These are phyloP conservation scores for Hypoxylon sp. DNA, from an alignment of 2,329 filamentous ascomycete genomes.

Conservation along the genomic window DNA sequence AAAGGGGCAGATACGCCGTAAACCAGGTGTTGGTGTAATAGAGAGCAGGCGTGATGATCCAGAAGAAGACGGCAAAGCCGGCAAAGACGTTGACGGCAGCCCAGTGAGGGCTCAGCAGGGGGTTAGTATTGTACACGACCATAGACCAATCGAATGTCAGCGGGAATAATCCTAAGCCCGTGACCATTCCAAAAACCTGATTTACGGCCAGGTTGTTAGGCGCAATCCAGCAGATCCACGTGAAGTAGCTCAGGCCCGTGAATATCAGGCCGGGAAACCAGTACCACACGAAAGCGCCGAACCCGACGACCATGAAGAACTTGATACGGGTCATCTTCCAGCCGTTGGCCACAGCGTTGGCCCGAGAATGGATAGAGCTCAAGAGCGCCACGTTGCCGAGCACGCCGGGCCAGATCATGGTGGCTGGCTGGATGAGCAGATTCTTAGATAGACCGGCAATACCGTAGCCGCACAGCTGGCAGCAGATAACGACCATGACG, in stretches of 20 bases:
- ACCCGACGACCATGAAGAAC: slow-evolving; percentile 47
- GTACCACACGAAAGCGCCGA: slow-evolving; percentile 54
- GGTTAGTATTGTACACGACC: slow-evolving; percentile 52
- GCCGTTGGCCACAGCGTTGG: slow-evolving; percentile 44
- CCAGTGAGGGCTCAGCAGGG: slow-evolving; percentile 52
- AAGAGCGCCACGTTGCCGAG: slow-evolving; percentile 58
- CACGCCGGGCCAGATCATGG: slow-evolving; percentile 62
- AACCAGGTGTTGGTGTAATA: slow-evolving; percentile 60
- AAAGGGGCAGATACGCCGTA: slow-evolving; percentile 60
- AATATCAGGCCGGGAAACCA: slow-evolving; percentile 60
- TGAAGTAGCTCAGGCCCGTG: slow-evolving; percentile 54
- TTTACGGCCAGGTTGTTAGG: slow-evolving; percentile 56
- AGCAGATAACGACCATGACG: slow-evolving; percentile 39
- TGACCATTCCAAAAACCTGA: slow-evolving; percentile 58
- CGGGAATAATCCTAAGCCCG: slow-evolving; percentile 50
- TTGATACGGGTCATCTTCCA: slow-evolving; percentile 49
- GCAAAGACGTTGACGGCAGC: slow-evolving; percentile 57
- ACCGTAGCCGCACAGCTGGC: slow-evolving; percentile 52
- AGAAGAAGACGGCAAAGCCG: slow-evolving; percentile 54
- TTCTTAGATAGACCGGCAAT: slow-evolving; percentile 55
- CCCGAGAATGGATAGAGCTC: slow-evolving; percentile 49
- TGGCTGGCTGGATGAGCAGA: slow-evolving; percentile 55
- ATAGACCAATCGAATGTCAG: slow-evolving; percentile 54
- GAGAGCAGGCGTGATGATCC: slow-evolving; percentile 54
- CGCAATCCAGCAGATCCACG: slow-evolving; percentile 58